Percentiles rank a stretch among this genome's conserved stretches.
Conservation (phyloP, 2,329 filamentous ascomycete species). For the Pyricularia pennisetigena region DNA sequence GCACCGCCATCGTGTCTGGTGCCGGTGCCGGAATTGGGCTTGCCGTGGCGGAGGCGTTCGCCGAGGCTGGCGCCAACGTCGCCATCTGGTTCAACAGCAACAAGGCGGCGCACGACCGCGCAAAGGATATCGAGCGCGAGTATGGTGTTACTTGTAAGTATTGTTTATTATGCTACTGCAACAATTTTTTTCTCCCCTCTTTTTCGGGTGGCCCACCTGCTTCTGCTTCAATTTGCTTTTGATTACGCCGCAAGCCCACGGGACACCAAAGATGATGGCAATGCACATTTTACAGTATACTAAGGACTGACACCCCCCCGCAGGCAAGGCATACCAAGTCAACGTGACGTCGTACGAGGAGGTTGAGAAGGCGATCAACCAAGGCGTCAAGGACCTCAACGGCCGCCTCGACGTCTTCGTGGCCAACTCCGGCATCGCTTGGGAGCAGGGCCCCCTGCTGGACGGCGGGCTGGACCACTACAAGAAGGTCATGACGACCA, state of each 20-base stretch:
- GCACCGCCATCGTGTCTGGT: slow-evolving; percentile 61
- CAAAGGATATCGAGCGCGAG: slow-evolving; percentile 51
- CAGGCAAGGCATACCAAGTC: slow-evolving; percentile 53
- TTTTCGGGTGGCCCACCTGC: not conserved
- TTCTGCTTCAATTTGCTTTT: not conserved
- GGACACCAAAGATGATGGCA: not conserved
- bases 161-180: not conserved
- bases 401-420: slow-evolving; percentile 70
- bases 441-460: slow-evolving; percentile 58
- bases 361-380: slow-evolving; percentile 39
- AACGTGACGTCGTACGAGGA: slow-evolving; percentile 44
- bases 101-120: slow-evolving; percentile 50
- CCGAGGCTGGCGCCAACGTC: slow-evolving; percentile 63
- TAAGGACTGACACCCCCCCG: not conserved
- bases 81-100: slow-evolving; percentile 67
- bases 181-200: not conserved
- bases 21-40: slow-evolving; percentile 59
- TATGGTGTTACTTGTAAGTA: slow-evolving; percentile 58
- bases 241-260: not conserved
- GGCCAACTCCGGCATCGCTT: slow-evolving; percentile 68
- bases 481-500: slow-evolving; percentile 57
- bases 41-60: slow-evolving; percentile 51
- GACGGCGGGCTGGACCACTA: slow-evolving; percentile 56
- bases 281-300: not conserved
- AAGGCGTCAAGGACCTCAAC: slow-evolving; percentile 56